Percentiles rank a stretch among this genome's conserved stretches.
phyloP scores from a whole-genome alignment of 768 basidiomycete genomes.

The Rhodotorula kratochvilovae region DNA sequence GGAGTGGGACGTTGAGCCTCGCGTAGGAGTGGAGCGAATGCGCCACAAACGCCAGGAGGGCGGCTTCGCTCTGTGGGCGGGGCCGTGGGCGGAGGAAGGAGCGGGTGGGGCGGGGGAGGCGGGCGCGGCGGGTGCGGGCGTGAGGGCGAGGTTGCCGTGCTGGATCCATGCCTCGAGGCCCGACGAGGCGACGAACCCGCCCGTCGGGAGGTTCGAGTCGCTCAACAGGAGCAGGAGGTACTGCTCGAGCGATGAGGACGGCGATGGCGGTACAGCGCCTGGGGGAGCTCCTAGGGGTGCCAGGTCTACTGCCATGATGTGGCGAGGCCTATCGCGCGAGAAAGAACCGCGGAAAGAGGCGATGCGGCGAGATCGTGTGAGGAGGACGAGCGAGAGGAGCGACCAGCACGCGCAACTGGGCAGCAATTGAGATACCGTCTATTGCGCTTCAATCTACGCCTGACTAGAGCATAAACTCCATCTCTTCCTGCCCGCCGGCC shows the following conservation, averaged over 20 bases:
- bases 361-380: not conserved
- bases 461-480: not conserved
- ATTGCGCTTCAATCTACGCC: too few species aligned
- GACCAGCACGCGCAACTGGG: not conserved
- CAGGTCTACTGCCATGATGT: too few species aligned
- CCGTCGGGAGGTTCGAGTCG: slow-evolving; percentile 76
- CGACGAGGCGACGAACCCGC: slow-evolving; percentile 89
- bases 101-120: not conserved
- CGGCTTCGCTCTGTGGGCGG: not conserved
- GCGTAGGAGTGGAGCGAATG: slow-evolving; percentile 75
- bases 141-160: slow-evolving; percentile 63
- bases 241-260: slow-evolving; percentile 49
- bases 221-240: slow-evolving; percentile 70
- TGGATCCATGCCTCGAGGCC: slow-evolving; percentile 85
- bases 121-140: not conserved
- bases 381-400: too few species aligned
- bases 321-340: not conserved
- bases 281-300: too few species aligned
- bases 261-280: not conserved
- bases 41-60: slow-evolving; percentile 58
- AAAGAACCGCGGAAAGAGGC: too few species aligned
- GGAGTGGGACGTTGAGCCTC: slow-evolving; percentile 68
- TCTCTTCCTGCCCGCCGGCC: slow-evolving; percentile 54
- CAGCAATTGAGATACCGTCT: too few species aligned
- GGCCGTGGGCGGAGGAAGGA: not conserved